These are phyloP conservation scores for Piromyces sp. DNA, from an alignment of 192 early-diverging fungal species.

Conservation along the genomic window DNA sequence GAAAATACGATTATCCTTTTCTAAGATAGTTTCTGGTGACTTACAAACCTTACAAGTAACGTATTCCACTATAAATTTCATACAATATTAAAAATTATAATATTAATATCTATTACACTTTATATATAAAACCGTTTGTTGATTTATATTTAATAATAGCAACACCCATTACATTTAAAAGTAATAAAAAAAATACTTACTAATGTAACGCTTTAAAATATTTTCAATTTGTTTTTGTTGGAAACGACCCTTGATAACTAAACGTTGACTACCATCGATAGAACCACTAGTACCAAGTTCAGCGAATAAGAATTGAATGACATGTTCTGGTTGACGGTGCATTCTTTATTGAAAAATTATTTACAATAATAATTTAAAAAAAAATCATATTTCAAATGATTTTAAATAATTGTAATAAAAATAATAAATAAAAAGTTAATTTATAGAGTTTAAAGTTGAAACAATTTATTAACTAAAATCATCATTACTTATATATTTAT, in stretches of 20 bases:
- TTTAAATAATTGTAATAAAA: too few relatives aligned
- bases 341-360: slow-evolving; percentile 54
- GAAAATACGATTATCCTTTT: slow-evolving; percentile 88
- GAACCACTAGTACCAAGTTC: slow-evolving; percentile 98
- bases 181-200: slow-evolving; percentile 17
- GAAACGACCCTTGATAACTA: slow-evolving; percentile 95
- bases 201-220: slow-evolving; percentile 90
- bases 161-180: too few relatives aligned
- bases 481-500: too few relatives aligned
- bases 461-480: too few relatives aligned
- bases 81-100: too few relatives aligned
- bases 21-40: slow-evolving; percentile 77
- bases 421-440: too few relatives aligned
- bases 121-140: too few relatives aligned
- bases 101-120: too few relatives aligned
- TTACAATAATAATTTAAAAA: not conserved
- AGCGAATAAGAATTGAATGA: slow-evolving; percentile 93
- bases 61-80: slow-evolving; percentile 54
- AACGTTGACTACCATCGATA: slow-evolving; percentile 70
- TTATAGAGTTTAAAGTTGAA: too few relatives aligned
- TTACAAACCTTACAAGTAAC: slow-evolving; percentile 99
- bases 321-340: slow-evolving; percentile 86
- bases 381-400: too few relatives aligned
- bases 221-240: slow-evolving; percentile 98
- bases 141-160: too few relatives aligned